Base-by-base conservation (phyloP, 106 monocot species). In the Acanthochlamys bracteata region DNA sequence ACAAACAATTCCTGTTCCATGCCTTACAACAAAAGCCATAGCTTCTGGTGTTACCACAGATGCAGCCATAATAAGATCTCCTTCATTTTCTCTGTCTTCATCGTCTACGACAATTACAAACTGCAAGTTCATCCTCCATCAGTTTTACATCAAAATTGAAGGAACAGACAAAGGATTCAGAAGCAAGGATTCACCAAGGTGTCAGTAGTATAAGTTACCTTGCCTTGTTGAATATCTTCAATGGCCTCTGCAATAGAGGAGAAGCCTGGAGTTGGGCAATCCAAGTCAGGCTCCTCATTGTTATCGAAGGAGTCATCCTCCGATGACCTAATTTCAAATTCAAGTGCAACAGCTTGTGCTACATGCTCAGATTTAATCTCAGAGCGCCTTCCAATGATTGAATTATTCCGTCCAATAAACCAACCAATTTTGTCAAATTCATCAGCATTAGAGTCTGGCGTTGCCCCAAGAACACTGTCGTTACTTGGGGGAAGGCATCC, bases 11-110 rank as follows among this genome's bases (percentile, higher is more conserved):
- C 79, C 79, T 53, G 79, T 79, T 3, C 79, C 73, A 69, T 79
- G 79, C 65, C 74, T 79, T 60, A 79, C 79, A 64, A 70, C 60
- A 24, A 79, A 79, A 42, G 74, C 74, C 74, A 79, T 79, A 26
- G 69, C 73, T 22, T 79, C 74, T 52, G 79, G 79, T 59, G 74
- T 79, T 53, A 66, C 79, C 40, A 70, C 12, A n/a, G 74, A 71
- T 56, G 80, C 80, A 27, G 84, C 66, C 77, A 81, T 81, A 76
- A 84, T 80, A 53, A 84, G 77, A 71, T 84, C 84, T 17, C 84
- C 84, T 64, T 84, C 73, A 60, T 84, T 84, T 71, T 84, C 84
- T 67, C 84, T 76, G 46, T 77, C 70, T 74, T 84, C 84, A 61
- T 84, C 84, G 56, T 84, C 84, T 9, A 84, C 77, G 58, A 80